Conservation (phyloP, 2,329 filamentous ascomycete species). For the Aspergillus pseudoterreus region DNA sequence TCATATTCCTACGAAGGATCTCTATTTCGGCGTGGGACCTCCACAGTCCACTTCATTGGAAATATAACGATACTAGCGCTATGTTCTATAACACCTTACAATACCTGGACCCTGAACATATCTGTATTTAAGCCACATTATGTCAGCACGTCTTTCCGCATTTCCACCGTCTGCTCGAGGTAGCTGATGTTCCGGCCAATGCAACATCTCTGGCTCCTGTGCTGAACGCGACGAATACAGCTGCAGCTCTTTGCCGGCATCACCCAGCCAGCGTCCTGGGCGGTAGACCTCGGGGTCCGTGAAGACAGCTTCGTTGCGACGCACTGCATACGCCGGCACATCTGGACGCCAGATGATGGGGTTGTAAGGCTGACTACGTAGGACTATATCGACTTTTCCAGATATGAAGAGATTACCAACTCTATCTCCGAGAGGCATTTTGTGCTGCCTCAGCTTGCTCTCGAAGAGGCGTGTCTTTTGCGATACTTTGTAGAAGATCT, state of each 20-base stretch:
- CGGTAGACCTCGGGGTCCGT: conserved; percentile 30
- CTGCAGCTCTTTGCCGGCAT: conserved; percentile 33
- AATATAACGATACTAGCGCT: too few relatives aligned
- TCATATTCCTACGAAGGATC: too few relatives aligned
- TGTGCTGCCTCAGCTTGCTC: conserved; percentile 1
- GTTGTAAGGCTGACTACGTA: conserved; percentile 9
- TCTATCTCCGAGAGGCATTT: neutral
- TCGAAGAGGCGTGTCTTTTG: conserved; percentile 15
- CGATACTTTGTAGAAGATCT: conserved; percentile 18
- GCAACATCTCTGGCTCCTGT: conserved; percentile 32
- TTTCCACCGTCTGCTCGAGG: conserved; percentile 40
- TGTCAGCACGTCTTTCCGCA: neutral
- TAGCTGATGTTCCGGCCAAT: conserved; percentile 40
- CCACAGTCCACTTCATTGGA: too few relatives aligned
- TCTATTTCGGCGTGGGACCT: too few relatives aligned
- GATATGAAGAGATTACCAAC: neutral
- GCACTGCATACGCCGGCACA: conserved; percentile 39
- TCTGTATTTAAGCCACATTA: too few relatives aligned
- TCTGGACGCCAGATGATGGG: conserved; percentile 36
- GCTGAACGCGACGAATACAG: conserved; percentile 38
- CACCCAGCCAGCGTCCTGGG: conserved; percentile 40
- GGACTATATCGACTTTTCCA: too few relatives aligned
- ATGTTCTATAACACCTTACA: too few relatives aligned
- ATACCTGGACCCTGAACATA: too few relatives aligned
- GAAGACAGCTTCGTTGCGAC: conserved; percentile 33